A percentile compares a stretch with the other conserved stretches of the same genome.
Conservation (phyloP, 2,329 filamentous ascomycete genomes). For the Phaeosphaeriaceae sp. region DNA sequence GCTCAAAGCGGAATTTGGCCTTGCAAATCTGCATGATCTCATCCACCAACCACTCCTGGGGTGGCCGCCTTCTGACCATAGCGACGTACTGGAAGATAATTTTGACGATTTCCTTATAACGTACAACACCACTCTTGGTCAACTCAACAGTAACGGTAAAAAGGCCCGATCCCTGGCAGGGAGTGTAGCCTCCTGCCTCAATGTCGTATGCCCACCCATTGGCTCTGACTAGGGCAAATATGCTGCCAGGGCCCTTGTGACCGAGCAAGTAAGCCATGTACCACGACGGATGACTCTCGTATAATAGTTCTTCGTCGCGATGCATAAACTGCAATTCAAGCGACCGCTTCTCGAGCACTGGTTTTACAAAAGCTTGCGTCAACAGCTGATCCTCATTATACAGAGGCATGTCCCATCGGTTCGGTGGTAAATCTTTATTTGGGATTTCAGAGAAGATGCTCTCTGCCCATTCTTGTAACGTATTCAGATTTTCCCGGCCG, state of each 20-base stretch:
- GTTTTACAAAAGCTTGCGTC: slow-evolving; percentile 84
- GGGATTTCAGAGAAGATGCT: slow-evolving; percentile 81
- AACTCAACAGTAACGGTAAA: slow-evolving; percentile 81
- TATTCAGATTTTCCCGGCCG: slow-evolving; percentile 80
- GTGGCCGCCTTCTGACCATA: slow-evolving; percentile 78
- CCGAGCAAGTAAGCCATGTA: slow-evolving; percentile 91
- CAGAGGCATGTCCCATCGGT: slow-evolving; percentile 70
- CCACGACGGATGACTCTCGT: slow-evolving; percentile 79
- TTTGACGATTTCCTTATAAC: slow-evolving; percentile 83
- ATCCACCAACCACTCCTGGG: slow-evolving; percentile 91
- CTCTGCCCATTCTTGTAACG: slow-evolving; percentile 81
- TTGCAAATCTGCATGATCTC: slow-evolving; percentile 91
- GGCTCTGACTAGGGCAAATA: slow-evolving; percentile 86
- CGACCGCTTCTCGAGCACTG: slow-evolving; percentile 84
- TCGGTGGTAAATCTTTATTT: slow-evolving; percentile 77
- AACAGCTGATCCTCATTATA: slow-evolving; percentile 66
- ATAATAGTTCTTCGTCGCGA: slow-evolving; percentile 81
- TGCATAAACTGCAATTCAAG: slow-evolving; percentile 84
- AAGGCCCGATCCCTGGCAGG: slow-evolving; percentile 81
- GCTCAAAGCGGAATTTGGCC: slow-evolving; percentile 92
- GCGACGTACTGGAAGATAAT: slow-evolving; percentile 90
- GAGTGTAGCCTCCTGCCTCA: slow-evolving; percentile 74
- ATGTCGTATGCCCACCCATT: slow-evolving; percentile 89
- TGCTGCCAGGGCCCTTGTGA: slow-evolving; percentile 90
- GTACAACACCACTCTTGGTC: slow-evolving; percentile 81